phyloP scores from a whole-genome alignment of 148 eudicot genomes.

The Amaranthus cruentus region DNA sequence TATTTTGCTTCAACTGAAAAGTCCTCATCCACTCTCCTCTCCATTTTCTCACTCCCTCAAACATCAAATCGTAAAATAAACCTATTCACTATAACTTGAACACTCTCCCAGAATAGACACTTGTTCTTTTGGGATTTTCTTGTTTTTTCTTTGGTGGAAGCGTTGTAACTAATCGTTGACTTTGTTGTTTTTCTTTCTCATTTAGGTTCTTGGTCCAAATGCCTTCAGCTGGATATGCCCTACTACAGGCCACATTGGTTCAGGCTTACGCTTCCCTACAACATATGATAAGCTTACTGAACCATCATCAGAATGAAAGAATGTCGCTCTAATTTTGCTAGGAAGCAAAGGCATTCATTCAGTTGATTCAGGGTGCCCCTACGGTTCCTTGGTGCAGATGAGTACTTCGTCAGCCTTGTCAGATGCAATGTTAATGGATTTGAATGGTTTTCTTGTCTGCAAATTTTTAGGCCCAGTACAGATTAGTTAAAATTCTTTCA shows the following conservation, averaged over 20 bases:
- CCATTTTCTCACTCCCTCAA: too few relatives aligned
- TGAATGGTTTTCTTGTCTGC: constrained; percentile 1
- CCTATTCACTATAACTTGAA: too few relatives aligned
- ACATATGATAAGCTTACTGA: constrained; percentile 40
- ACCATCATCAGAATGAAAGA: constrained; percentile 22
- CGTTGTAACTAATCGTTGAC: constrained; percentile 2
- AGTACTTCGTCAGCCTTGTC: neutral
- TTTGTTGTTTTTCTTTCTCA: constrained; percentile 12
- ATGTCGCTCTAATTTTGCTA: neutral
- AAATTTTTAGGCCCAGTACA: constrained; percentile 4
- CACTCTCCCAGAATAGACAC: neutral
- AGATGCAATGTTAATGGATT: neutral
- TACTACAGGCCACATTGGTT: constrained; percentile 53
- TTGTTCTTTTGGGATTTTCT: neutral
- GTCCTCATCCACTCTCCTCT: too few relatives aligned
- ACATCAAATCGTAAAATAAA: too few relatives aligned
- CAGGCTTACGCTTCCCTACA: constrained; percentile 71
- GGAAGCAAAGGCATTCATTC: constrained; percentile 2
- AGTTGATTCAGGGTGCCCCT: constrained; percentile 2
- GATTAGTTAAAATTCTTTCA: neutral
- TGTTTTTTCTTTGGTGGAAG: neutral
- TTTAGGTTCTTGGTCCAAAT: constrained; percentile 81
- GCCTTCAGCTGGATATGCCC: constrained; percentile 71
- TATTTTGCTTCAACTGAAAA: too few relatives aligned
- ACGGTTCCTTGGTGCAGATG: neutral